A percentile compares a stretch with the other conserved stretches of the same genome.
Evolutionary conservation across 495 filamentous ascomycete species (phyloP).

Genomic region (Podospora australis): DNA sequence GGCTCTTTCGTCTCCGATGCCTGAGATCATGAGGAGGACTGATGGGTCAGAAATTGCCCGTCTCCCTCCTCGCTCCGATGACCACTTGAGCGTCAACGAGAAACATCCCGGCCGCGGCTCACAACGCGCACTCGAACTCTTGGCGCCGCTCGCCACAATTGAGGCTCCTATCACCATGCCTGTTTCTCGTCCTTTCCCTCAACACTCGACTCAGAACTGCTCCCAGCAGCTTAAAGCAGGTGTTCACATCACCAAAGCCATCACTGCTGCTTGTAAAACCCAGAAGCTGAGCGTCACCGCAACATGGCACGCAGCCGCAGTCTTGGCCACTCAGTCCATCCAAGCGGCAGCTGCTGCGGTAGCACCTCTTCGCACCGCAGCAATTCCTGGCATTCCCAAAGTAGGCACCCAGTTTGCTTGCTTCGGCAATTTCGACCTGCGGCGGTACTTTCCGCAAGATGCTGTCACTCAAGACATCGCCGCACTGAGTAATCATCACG

Average conservation of each 20-base stretch:
- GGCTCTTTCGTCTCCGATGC: background rate
- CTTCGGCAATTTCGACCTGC: slow-evolving; percentile 10
- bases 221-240: background rate
- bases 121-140: slow-evolving; percentile 2
- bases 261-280: slow-evolving; percentile 1
- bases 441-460: slow-evolving; percentile 3
- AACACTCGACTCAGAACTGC: background rate
- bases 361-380: background rate
- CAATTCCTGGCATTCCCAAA: background rate
- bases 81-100: background rate
- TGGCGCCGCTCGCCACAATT: background rate
- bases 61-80: slow-evolving; percentile 5
- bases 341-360: background rate
- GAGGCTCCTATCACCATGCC: slow-evolving; percentile 2
- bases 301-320: slow-evolving; percentile 5
- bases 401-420: slow-evolving; percentile 1
- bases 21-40: background rate
- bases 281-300: slow-evolving; percentile 4
- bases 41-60: background rate
- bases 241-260: background rate
- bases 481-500: slow-evolving; percentile 2
- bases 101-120: background rate
- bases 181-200: background rate
- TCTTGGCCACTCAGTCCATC: slow-evolving; percentile 4
- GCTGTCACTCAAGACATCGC: background rate